phyloP scores from a whole-genome alignment of 2,329 filamentous ascomycete genomes.

The Pezicula rhizophila region DNA sequence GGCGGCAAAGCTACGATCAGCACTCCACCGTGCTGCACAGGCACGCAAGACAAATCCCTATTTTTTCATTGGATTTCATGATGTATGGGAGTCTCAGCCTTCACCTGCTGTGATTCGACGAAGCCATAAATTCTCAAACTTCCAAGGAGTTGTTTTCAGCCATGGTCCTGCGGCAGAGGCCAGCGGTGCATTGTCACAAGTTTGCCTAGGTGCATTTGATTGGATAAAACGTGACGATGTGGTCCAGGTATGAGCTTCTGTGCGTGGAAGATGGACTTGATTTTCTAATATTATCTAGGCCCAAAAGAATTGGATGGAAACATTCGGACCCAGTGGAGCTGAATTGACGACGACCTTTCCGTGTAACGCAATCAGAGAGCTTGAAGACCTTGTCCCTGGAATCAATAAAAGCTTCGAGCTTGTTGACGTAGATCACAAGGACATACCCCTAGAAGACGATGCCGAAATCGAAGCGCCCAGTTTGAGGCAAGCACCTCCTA shows the following conservation, averaged over 20 bases:
- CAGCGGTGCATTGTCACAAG: background rate
- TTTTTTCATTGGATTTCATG: slow-evolving; percentile 33
- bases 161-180: slow-evolving; percentile 22
- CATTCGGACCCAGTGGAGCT: background rate
- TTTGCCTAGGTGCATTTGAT: slow-evolving; percentile 29
- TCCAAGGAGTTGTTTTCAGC: slow-evolving; percentile 30
- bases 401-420: slow-evolving; percentile 6
- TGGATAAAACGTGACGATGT: slow-evolving; percentile 28
- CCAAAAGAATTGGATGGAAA: slow-evolving; percentile 3
- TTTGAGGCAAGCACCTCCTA: slow-evolving; percentile 16
- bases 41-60: slow-evolving; percentile 27
- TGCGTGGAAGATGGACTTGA: background rate
- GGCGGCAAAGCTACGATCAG: slow-evolving; percentile 28
- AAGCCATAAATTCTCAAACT: slow-evolving; percentile 30
- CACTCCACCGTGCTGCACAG: slow-evolving; percentile 24
- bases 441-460: background rate
- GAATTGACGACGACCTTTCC: background rate
- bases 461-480: slow-evolving; percentile 17
- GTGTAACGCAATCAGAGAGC: slow-evolving; percentile 3
- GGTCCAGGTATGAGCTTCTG: slow-evolving; percentile 25
- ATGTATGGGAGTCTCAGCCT: slow-evolving; percentile 29
- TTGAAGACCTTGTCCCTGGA: slow-evolving; percentile 21
- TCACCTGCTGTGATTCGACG: slow-evolving; percentile 30
- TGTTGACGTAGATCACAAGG: background rate
- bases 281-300: background rate